A percentile compares a stretch with the other conserved stretches of the same genome.
Conservation (phyloP, 352 stramenopile species). For the Lagenidium sp. region DNA sequence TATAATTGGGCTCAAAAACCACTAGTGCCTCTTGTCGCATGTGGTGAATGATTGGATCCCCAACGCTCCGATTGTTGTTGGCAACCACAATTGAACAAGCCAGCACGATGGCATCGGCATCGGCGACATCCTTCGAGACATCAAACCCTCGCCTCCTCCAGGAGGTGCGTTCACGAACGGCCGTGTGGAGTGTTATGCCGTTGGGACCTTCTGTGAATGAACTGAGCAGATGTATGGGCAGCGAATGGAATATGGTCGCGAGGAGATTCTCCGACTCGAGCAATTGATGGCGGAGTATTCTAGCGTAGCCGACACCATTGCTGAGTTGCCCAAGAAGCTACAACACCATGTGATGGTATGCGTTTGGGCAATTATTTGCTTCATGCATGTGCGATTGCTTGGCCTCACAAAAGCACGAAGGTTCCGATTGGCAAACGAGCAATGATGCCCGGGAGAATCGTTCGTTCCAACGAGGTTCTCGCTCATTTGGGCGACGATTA, state of each 20-base stretch:
- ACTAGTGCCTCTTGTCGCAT: too few species aligned
- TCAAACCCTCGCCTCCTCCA: slow-evolving; percentile 49
- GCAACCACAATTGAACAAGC: background rate
- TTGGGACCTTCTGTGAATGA: background rate
- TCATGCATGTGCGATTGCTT: too few species aligned
- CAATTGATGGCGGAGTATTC: slow-evolving; percentile 45
- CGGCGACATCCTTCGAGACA: slow-evolving; percentile 15
- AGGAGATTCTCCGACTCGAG: slow-evolving; percentile 43
- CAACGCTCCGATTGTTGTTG: too few species aligned
- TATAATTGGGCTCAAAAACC: too few species aligned
- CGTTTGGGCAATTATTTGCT: background rate
- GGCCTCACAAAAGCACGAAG: too few species aligned
- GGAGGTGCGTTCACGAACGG: slow-evolving; percentile 47
- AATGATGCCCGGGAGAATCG: slow-evolving; percentile 76
- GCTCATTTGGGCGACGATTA: slow-evolving; percentile 76
- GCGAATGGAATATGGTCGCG: slow-evolving; percentile 44
- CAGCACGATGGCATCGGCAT: background rate
- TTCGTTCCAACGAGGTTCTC: slow-evolving; percentile 79
- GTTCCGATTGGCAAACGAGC: slow-evolving; percentile 73
- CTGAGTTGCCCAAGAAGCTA: slow-evolving; percentile 73
- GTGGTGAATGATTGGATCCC: too few species aligned
- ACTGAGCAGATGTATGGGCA: slow-evolving; percentile 6
- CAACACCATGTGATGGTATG: slow-evolving; percentile 67
- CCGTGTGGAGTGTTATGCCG: too few species aligned
- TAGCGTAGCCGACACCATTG: slow-evolving; percentile 35